These are phyloP conservation scores for Calonectria multiphialidica DNA, from an alignment of 2,329 filamentous ascomycete genomes.

Conservation along the genomic window DNA sequence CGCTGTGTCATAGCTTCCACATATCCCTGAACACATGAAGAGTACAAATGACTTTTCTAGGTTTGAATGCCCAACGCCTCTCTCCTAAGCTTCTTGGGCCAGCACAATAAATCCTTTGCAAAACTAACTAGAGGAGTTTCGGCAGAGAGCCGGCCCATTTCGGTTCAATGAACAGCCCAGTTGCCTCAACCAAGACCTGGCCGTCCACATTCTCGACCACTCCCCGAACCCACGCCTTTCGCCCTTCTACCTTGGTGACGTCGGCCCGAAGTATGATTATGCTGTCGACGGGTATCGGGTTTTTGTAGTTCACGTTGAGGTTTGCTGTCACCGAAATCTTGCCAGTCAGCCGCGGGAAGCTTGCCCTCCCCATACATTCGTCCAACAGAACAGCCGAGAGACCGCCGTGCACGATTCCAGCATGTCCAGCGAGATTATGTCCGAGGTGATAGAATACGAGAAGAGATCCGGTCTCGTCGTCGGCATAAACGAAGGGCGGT, in stretches of 20 bases:
- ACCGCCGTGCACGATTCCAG: not conserved
- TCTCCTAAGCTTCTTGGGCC: no score
- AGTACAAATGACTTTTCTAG: no score
- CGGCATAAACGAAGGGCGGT: not conserved
- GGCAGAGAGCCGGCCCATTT: not conserved
- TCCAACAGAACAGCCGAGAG: not conserved
- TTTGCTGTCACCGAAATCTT: slow-evolving; percentile 1
- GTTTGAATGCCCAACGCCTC: no score
- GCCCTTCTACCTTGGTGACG: not conserved
- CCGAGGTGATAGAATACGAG: not conserved
- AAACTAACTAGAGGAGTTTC: not conserved
- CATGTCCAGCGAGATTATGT: not conserved
- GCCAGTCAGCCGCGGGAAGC: not conserved
- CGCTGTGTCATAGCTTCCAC: no score
- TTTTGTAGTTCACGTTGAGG: not conserved
- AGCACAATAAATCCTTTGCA: no score
- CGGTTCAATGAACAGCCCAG: not conserved
- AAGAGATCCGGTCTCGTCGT: not conserved
- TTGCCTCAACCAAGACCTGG: not conserved
- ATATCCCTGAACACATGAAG: no score
- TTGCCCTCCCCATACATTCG: not conserved
- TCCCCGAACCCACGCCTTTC: not conserved
- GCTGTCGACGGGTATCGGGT: not conserved
- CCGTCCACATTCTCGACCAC: not conserved
- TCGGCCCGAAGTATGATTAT: not conserved